These are phyloP conservation scores for Candida silvatica DNA, from an alignment of 805 yeast genomes.

Conservation along the genomic window DNA sequence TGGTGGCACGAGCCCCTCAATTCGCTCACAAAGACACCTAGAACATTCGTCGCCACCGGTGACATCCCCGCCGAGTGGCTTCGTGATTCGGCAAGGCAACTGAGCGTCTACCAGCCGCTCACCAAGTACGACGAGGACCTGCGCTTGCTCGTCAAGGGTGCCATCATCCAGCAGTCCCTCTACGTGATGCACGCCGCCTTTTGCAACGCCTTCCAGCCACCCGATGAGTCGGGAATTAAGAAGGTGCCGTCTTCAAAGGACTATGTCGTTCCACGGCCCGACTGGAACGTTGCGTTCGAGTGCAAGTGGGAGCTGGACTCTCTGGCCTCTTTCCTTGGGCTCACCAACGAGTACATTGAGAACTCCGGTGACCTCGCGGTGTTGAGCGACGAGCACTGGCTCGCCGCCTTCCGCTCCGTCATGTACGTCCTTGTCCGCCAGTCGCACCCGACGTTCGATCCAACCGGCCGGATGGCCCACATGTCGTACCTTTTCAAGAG, in stretches of 20 bases:
- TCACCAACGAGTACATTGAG: conserved; percentile 62
- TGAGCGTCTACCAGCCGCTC: conserved; percentile 65
- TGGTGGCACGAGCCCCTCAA: conserved; percentile 46
- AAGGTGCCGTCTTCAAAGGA: conserved; percentile 50
- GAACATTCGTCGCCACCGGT: conserved; percentile 80
- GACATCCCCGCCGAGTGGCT: conserved; percentile 94
- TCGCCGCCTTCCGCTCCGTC: conserved; percentile 44
- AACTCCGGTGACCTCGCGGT: conserved; percentile 41
- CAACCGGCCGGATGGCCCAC: conserved; percentile 37
- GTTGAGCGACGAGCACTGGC: conserved; percentile 45
- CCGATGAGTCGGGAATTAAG: conserved; percentile 40
- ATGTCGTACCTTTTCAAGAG: conserved; percentile 64
- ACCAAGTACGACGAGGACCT: conserved; percentile 42
- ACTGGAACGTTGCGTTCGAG: conserved; percentile 70
- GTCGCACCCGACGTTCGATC: conserved; percentile 50
- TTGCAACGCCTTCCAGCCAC: conserved; percentile 92
- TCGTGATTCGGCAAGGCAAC: conserved; percentile 78
- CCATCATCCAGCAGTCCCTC: conserved; percentile 70
- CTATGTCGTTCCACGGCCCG: conserved; percentile 58
- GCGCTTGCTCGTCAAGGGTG: conserved; percentile 55
- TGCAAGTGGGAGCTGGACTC: conserved; percentile 89
- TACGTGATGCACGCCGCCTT: conserved; percentile 60
- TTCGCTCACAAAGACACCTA: conserved; percentile 26
- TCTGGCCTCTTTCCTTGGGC: conserved; percentile 69
- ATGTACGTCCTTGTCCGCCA: conserved; percentile 50